Percentiles rank a stretch among this genome's conserved stretches.
Evolutionary conservation across 1,284 basidiomycete genomes (phyloP).

Genomic region (Boletus subluridellus): DNA sequence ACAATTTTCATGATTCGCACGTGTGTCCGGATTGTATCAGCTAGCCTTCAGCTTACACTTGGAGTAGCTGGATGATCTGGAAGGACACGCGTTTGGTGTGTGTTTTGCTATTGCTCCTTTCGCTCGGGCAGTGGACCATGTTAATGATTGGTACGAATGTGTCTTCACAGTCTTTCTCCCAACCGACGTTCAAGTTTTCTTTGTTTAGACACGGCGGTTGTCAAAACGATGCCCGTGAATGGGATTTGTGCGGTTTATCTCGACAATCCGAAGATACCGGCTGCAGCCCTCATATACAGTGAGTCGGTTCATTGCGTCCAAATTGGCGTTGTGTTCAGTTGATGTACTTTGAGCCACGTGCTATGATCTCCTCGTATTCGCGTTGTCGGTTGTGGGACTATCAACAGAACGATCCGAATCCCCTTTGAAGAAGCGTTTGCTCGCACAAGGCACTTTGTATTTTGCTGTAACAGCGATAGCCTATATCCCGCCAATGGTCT

Average conservation of each 20-base stretch:
- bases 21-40: constrained; percentile 10
- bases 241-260: neutral
- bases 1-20: constrained; percentile 27
- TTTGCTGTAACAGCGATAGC: constrained; percentile 7
- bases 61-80: constrained; percentile 28
- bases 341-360: constrained; percentile 4
- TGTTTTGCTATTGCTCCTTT: constrained; percentile 11
- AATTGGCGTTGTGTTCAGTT: neutral
- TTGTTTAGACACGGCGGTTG: constrained; percentile 1
- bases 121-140: constrained; percentile 18
- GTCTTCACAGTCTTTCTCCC: neutral
- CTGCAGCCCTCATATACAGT: constrained; percentile 17
- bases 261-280: neutral
- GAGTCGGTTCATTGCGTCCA: neutral
- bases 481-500: constrained; percentile 14
- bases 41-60: neutral
- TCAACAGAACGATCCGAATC: constrained; percentile 13
- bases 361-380: constrained; percentile 20
- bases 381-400: constrained; percentile 16
- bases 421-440: constrained; percentile 11
- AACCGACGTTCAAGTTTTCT: neutral
- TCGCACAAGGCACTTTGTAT: constrained; percentile 21
- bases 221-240: neutral
- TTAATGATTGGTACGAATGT: constrained; percentile 13
- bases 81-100: constrained; percentile 11